Evolutionary conservation across 1,284 basidiomycete species (phyloP), one percentile per base, ranked within the genome.

Genomic region (Boletus sp.): DNA sequence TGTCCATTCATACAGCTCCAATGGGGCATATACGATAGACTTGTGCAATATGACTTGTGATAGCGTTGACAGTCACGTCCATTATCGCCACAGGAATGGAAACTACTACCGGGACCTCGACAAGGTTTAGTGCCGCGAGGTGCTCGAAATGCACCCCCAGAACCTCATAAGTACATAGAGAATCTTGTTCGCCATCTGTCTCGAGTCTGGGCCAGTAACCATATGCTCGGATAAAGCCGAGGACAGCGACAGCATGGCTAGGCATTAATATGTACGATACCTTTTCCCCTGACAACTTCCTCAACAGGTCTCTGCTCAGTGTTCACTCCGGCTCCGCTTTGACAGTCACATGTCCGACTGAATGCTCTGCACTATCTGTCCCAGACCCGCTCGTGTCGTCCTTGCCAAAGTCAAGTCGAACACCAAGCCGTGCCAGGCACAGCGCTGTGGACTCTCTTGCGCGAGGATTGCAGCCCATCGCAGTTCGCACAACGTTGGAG

Each of bases 361-460:
- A n/a, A 37, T 36, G 35, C 16, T 41, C 52, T 5, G 9, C 16
- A 37, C 7, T 19, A 29, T 25, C 1, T 8, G 19, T 33, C 13
- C 12, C 48, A 5, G 25, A 16, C 42, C 29, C 32, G 16, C 7
- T 22, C 16, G 9, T 8, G 9, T 12, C 5, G 3, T 44, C 36
- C 34, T 32, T 40, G 33, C 56, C 50, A 39, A 59, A 67, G 48
- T 53, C 57, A 43, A 51, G 52, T 34, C 37, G 52, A 19, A 61
- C 57, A 17, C 67, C 62, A 20, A 71, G 39, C 38, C 27, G 54
- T 20, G 62, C 47, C 50, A 71, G 52, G 51, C 60, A 65, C 40
- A 69, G 46, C 13, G 58, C 45, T 13, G 57, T 52, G 3, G 53
- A 52, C 26, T 54, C 60, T 48, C 43, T 54, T 16, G 34, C 49